Evolutionary conservation across 306 rosid species (phyloP), one percentile per base, ranked within the genome.

Genomic region (Citrullus amarus): DNA sequence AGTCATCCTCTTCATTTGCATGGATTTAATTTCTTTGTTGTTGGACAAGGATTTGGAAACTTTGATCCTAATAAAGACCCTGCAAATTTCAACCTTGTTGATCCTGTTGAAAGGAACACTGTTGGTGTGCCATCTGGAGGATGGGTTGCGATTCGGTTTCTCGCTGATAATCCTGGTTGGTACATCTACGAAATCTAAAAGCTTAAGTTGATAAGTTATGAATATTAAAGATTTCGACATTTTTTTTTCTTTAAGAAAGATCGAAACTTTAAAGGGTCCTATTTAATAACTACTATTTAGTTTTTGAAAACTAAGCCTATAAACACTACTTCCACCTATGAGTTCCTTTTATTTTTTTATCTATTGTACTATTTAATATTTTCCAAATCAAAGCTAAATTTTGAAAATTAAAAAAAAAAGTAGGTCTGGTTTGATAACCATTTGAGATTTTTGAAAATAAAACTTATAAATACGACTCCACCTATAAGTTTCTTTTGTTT

Each of bases 1-100:
- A 68, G 74, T 13, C 74, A 68, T 9, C 74, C 74, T 68, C 74
- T 68, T 10, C 74, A 68, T 68, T 68, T 68, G 74, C 74, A 68
- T 68, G 74, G 74, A 11, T 68, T 68, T 43, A 68, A 68, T 39
- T 41, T 68, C 17, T 68, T 68, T 41, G 74, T 68, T 17, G 74
- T 68, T 68, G 74, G 74, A 0, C 74, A 68, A 68, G 53, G 74
- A 20, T 68, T 68, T 68, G 74, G 74, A 2, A 68, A 68, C 9
- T 66, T 66, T 66, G 50, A 66, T 66, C 28, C 73, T 18, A 38
- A 38, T 2, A 66, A 66, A 18, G 73, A 66, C 6, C 73, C 73
- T 66, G 0, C 11, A 4, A 66, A 39, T 4, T 66, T 66, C 15
- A 66, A 66, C 30, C 73, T 66, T 66, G 73, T 66, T 38, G 73